Conservation (phyloP, 768 basidiomycete genomes). For the Russula griseocarnosa region DNA sequence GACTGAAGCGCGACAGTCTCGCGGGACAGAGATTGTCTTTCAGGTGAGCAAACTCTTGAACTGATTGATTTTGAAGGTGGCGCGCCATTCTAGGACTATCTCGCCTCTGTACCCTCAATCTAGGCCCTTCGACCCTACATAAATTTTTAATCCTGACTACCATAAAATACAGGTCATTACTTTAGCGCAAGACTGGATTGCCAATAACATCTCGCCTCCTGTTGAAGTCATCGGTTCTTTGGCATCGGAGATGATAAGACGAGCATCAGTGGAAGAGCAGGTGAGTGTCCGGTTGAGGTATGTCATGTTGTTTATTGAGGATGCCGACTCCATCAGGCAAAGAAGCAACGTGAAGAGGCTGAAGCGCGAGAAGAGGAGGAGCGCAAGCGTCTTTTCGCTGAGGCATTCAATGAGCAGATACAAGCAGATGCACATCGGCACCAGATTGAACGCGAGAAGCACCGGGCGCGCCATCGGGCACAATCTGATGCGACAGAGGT, state of each 20-base stretch:
- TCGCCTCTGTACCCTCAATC: not conserved
- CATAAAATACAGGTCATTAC: constrained; percentile 50
- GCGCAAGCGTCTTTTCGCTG: constrained; percentile 43
- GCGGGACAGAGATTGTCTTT: constrained; percentile 76
- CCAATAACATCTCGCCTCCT: constrained; percentile 50
- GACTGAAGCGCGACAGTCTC: constrained; percentile 57
- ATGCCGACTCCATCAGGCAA: constrained; percentile 17
- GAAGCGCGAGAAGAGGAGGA: constrained; percentile 48
- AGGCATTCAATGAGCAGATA: constrained; percentile 62
- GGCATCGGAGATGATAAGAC: constrained; percentile 71
- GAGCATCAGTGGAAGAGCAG: constrained; percentile 65
- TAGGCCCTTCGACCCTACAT: not conserved
- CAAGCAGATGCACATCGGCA: constrained; percentile 61
- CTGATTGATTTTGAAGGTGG: not conserved
- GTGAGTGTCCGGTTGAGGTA: constrained; percentile 38
- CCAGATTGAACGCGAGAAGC: constrained; percentile 49
- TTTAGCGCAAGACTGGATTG: constrained; percentile 69
- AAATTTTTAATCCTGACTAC: not conserved
- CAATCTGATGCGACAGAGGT: constrained; percentile 70
- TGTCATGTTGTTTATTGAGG: not conserved
- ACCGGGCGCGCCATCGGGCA: constrained; percentile 57
- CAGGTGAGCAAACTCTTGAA: constrained; percentile 46
- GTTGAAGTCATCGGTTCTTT: constrained; percentile 64
- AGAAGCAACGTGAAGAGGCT: constrained; percentile 53
- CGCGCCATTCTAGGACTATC: not conserved